Evolutionary conservation across 2,329 filamentous ascomycete species (phyloP), one percentile per base, ranked within the genome.

Genomic region (Trichoderma atrobrunneum): DNA sequence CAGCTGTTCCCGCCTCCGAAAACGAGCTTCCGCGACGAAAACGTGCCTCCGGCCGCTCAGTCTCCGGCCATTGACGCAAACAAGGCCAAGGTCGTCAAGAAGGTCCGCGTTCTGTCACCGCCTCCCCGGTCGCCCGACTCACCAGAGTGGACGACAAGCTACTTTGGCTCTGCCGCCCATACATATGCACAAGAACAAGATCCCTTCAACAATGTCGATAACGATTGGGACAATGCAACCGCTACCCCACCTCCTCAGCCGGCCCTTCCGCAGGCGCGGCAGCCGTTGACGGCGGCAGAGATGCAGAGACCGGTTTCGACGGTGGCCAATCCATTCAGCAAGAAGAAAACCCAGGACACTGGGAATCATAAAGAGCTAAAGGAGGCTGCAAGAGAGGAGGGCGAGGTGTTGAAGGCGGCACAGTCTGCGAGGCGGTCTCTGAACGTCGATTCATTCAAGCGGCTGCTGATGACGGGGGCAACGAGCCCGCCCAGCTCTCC

Each of bases 361-460:
- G 79, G 79, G 30, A n/a, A 69, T 24, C 76, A 78, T 5, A 75
- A 76, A 26, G 79, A 79, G 21, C 78, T 82, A 26, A 76, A 78
- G 66, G 72, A 76, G 54, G 78, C 81, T 74, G 74, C 76, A 36
- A 76, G 74, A 76, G 80, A 75, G 70, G 80, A 75, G 76, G 81
- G 73, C 14, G 78, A 73, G 71, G 78, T 74, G 11, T 77, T 81
- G 63, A 81, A 79, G 73, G 79, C 78, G 39, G 77, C 77, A 34
- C 78, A 80, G 56, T 74, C 78, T 2, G 76, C 62, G 21, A 85
- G 82, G 75, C 82, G 80, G 21, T 86, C 89, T 0, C 81, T 95
- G 74, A 92, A 96, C 78, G 93, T 95, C 1, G 90, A 93, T 78
- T 90, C 92, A 8, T 96, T 96, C 82, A 91, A 90, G 78, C 87